Evolutionary conservation across 2,329 filamentous ascomycete genomes (phyloP).

Genomic region (Coleophoma eucalyptorum): DNA sequence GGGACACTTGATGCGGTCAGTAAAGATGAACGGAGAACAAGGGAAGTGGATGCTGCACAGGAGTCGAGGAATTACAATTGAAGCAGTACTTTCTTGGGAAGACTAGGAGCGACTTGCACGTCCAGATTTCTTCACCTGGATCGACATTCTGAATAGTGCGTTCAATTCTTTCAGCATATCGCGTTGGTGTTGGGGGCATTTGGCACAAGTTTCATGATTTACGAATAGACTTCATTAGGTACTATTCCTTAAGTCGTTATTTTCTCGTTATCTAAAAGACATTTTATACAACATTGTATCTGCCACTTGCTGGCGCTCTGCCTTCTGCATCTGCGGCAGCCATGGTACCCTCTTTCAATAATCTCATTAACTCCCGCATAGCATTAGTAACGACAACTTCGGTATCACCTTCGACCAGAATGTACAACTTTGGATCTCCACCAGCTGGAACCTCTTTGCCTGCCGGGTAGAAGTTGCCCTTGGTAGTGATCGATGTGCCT

Average conservation of each 20-base stretch:
- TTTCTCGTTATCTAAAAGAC: not conserved
- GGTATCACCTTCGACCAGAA: conserved; percentile 95
- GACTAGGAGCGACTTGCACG: not conserved
- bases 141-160: not conserved
- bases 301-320: conserved; percentile 71
- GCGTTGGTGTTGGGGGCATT: not conserved
- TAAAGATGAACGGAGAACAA: conserved; percentile 54
- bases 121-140: not conserved
- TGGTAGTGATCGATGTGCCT: conserved; percentile 94
- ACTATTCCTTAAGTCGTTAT: not conserved
- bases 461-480: conserved; percentile 82
- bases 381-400: conserved; percentile 88
- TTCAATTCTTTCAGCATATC: not conserved
- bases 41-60: conserved; percentile 64
- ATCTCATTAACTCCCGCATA: conserved; percentile 81
- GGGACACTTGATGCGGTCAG: conserved; percentile 68
- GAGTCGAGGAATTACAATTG: conserved; percentile 56
- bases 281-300: conserved; percentile 78
- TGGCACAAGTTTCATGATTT: not conserved
- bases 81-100: conserved; percentile 5
- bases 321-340: conserved; percentile 85
- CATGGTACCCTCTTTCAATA: conserved; percentile 86
- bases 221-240: too few relatives aligned
- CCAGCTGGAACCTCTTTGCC: conserved; percentile 76
- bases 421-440: conserved; percentile 91